Conservation (phyloP, 257 asterid genomes). For the Ilex asprella region DNA sequence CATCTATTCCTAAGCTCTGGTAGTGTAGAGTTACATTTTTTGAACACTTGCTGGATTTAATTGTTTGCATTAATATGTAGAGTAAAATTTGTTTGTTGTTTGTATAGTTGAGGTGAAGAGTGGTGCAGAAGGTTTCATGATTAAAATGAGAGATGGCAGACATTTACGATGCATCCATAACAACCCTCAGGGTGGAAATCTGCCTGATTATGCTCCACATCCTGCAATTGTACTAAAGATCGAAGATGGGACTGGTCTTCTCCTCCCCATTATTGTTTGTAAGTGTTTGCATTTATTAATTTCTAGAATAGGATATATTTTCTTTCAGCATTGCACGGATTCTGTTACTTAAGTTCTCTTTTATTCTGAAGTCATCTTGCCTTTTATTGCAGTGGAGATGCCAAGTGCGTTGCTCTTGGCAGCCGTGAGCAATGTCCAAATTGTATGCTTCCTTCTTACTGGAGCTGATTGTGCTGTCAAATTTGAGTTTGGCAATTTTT, state of each 20-base stretch:
- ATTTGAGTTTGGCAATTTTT: neutral
- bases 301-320: conserved; percentile 7
- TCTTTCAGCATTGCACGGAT: neutral
- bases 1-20: neutral
- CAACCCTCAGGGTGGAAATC: conserved; percentile 67
- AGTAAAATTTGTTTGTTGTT: conserved; percentile 3
- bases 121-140: conserved; percentile 91
- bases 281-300: conserved; percentile 20
- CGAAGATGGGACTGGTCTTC: conserved; percentile 96
- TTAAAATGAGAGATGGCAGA: conserved; percentile 94
- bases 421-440: conserved; percentile 84
- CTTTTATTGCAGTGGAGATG: conserved; percentile 82
- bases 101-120: conserved; percentile 81
- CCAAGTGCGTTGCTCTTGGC: conserved; percentile 96
- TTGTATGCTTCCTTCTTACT: conserved; percentile 41
- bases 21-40: no score
- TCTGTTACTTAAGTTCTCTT: conserved; percentile 3
- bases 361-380: neutral
- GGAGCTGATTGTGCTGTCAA: conserved; percentile 4
- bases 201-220: conserved; percentile 81
- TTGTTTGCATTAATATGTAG: no score
- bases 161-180: conserved; percentile 76
- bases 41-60: no score
- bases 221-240: conserved; percentile 92
- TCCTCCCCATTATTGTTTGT: conserved; percentile 91